Evolutionary conservation across 106 monocot genomes (phyloP).

Genomic region (Hemerocallis citrina): DNA sequence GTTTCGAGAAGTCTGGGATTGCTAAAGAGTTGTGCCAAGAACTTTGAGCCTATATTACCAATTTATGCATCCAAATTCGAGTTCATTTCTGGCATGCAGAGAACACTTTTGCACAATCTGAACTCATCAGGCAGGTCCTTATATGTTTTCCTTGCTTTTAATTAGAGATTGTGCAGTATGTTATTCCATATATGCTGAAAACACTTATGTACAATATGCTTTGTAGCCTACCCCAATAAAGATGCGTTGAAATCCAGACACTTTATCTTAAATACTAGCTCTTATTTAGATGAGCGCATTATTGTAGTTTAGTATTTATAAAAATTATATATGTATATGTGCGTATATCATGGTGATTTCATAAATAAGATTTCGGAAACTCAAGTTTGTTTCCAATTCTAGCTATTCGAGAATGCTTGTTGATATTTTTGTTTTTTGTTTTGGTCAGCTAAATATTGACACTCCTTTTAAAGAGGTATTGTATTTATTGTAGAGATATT

Average conservation of each 20-base stretch:
- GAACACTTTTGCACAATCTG: constrained; percentile 10
- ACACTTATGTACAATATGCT: background rate
- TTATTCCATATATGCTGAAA: background rate
- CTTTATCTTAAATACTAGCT: background rate
- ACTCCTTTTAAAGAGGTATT: background rate
- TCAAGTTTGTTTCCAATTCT: background rate
- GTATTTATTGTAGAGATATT: background rate
- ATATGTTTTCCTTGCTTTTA: background rate
- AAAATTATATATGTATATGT: background rate
- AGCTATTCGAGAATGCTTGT: background rate
- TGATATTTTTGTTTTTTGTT: background rate
- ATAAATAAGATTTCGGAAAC: background rate
- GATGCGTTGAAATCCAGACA: background rate
- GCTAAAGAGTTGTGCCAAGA: constrained; percentile 12
- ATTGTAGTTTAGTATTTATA: background rate
- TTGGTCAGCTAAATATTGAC: background rate
- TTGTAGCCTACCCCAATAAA: background rate
- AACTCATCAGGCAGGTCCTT: constrained; percentile 18
- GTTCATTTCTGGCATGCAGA: background rate
- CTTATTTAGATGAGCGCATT: background rate
- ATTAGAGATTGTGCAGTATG: background rate
- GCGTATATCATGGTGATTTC: background rate
- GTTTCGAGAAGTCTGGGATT: constrained; percentile 15
- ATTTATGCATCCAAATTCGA: constrained; percentile 2
- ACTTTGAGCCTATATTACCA: background rate